Evolutionary conservation across 805 yeast genomes (phyloP), one percentile per base, ranked within the genome.

Genomic region (Candida schatavii): DNA sequence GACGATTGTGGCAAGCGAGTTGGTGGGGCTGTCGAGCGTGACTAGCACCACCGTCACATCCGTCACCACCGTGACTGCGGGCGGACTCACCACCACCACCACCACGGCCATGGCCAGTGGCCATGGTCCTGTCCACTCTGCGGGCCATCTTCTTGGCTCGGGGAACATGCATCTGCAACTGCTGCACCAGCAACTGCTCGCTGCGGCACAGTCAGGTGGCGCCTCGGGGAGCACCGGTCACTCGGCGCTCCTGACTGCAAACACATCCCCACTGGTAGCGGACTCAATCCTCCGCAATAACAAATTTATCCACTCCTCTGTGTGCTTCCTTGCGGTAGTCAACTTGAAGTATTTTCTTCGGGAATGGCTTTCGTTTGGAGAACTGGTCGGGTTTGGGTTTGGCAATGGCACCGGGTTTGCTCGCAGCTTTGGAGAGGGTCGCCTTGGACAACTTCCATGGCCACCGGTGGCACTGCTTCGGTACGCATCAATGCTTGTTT

Each of bases 1-100:
- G 35, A 54, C 62, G 15, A 58, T 62, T n/a, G 45, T 62, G 11
- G 58, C 68, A 3, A 53, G 59, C 26, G 57, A 59, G 25, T 47
- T 62, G 27, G 56, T 62, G 20, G 68, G 67, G 18, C 48, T 60
- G 11, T 43, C 55, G 17, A 43, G 58, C 13, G 50, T 57, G 10
- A 56, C 56, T 34, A 48, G 43, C 6, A 26, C 39, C 11, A 27
- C 28, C 4, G 28, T 22, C 10, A 38, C 35, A n/a, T 30, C 35
- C 11, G 15, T 29, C 25, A 22, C 28, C 9, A 26, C 39, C 5
- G 31, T 22, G 11, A 23, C 38, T 13, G 20, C 30, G 4, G 18
- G 27, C n/a, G 31, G 31, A 13, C 22, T 15, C 15, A 53, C 56
- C 39, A 55, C 57, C 27, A 52, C 60, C 15, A 51, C 51, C 37